Base-by-base conservation (phyloP, 2,329 filamentous ascomycete species). In the Hypocrella siamensis region DNA sequence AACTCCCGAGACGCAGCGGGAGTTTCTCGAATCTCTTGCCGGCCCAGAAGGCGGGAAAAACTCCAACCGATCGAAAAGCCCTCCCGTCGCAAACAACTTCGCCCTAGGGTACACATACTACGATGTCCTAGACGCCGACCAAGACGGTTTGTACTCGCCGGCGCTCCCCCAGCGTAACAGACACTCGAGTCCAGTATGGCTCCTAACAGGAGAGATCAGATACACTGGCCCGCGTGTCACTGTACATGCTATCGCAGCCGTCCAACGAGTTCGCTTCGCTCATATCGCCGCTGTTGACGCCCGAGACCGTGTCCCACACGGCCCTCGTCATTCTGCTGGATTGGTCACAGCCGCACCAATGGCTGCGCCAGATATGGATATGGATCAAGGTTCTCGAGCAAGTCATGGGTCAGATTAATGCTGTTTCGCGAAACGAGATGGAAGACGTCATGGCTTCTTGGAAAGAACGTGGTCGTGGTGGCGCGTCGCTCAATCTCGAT, bases 101-200 rank as follows among this genome's bases (percentile, higher is more conserved):
- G 86, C 86, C 9, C 60, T 94, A 37, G 86, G 86, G 31, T 94
- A 94, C 53, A 93, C 86, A 33, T 94, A 93, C 57, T 84, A 92
- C 52, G 84, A 94, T 56, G 84, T 94, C 24, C 66, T 93, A 24
- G 86, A 94, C 54, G 79, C 83, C 35, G 86, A 94, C 51, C 85
- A 93, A 54, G 88, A 94, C 65, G 82, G 82, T 85, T 56, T 36
- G 55, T 46, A 30, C n/a, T n/a, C 9, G 17, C 19, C 14, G 8
- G n/a, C 6, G n/a, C n/a, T n/a, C n/a, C n/a, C n/a, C n/a, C n/a
- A n/a, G n/a, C n/a, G n/a, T n/a, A n/a, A n/a, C n/a, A n/a, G n/a
- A n/a, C n/a, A n/a, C n/a, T n/a, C n/a, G n/a, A n/a, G n/a, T n/a
- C n/a, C n/a, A n/a, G n/a, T n/a, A n/a, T n/a, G n/a, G n/a, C n/a